These are phyloP conservation scores for Leishmania turanica DNA, from an alignment of 208 protist species.

Conservation along the genomic window DNA sequence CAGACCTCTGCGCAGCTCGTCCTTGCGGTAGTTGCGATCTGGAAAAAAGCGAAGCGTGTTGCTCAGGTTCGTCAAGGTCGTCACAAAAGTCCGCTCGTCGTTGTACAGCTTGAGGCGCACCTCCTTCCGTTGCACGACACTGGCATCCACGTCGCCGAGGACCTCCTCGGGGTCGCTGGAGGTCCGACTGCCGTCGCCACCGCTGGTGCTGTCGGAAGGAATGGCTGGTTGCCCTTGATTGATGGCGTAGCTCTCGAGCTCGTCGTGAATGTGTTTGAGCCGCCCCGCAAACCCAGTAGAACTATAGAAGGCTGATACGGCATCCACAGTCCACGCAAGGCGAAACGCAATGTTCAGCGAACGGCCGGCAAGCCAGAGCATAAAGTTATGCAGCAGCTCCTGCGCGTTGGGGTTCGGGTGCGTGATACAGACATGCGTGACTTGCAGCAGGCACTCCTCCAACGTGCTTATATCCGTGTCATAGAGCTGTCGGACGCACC, in stretches of 20 bases:
- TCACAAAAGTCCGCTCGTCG: conserved; percentile 81
- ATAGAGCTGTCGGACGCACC: conserved; percentile 62
- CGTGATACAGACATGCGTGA: conserved; percentile 84
- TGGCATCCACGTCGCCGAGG: conserved; percentile 33
- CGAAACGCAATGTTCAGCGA: conserved; percentile 77
- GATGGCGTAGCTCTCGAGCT: conserved; percentile 89
- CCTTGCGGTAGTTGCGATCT: conserved; percentile 70
- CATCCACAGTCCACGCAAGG: conserved; percentile 80
- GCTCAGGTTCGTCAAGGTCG: conserved; percentile 73
- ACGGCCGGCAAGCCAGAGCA: conserved; percentile 75
- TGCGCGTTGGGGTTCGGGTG: conserved; percentile 52
- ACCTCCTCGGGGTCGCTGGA: conserved; percentile 26
- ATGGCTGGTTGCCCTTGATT: conserved; percentile 50
- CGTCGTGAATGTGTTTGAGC: conserved; percentile 80
- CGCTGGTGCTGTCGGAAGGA: conserved; percentile 13
- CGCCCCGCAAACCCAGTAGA: conserved; percentile 52
- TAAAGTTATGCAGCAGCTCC: conserved; percentile 61
- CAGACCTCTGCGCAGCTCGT: conserved; percentile 67
- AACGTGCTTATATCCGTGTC: conserved; percentile 48
- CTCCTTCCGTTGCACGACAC: conserved; percentile 73
- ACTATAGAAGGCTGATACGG: conserved; percentile 50
- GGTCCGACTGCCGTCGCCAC: conserved; percentile 9
- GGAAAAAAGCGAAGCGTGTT: conserved; percentile 64
- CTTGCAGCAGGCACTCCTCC: conserved; percentile 80
- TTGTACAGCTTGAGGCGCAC: conserved; percentile 83